Percentiles rank a stretch among this genome's conserved stretches.
These are phyloP conservation scores for Talaromyces islandicus DNA, from an alignment of 2,329 filamentous ascomycete genomes.

Conservation along the genomic window DNA sequence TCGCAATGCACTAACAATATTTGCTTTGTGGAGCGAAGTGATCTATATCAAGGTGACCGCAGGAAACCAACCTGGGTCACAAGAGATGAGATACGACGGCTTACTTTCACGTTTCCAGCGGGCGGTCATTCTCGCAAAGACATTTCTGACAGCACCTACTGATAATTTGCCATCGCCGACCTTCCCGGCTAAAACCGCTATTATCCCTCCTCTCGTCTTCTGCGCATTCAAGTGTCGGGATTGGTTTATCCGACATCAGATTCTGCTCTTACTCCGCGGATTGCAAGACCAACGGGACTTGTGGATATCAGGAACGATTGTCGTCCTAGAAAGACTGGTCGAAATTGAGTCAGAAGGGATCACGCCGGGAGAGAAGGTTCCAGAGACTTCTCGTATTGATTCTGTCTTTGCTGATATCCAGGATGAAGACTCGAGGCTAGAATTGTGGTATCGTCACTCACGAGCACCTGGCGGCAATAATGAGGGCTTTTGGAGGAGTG, in stretches of 20 bases:
- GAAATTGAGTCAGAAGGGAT: not conserved
- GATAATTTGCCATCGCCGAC: not conserved
- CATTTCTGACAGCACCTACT: not conserved
- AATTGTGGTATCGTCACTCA: not conserved
- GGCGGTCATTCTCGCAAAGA: not conserved
- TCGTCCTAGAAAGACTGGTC: not conserved
- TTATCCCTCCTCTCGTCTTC: not conserved
- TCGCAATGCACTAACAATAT: slow-evolving; percentile 3
- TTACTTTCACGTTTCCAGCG: slow-evolving; percentile 1
- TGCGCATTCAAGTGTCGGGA: not conserved
- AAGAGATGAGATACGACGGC: slow-evolving; percentile 10
- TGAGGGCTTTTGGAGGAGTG: not conserved
- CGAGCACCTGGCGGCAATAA: not conserved
- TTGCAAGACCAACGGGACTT: not conserved
- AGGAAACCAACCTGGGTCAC: not conserved
- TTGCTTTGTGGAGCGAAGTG: slow-evolving; percentile 8
- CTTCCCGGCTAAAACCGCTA: not conserved
- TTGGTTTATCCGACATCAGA: not conserved
- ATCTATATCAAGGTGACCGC: not conserved
- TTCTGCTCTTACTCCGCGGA: not conserved
- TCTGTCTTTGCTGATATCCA: not conserved
- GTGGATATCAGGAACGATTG: not conserved
- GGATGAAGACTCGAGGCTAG: not conserved
- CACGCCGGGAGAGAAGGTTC: not conserved
- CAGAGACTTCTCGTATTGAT: not conserved